Percentiles rank a stretch among this genome's conserved stretches.
Evolutionary conservation across 148 eudicot species (phyloP).

Genomic region (Oxyria digyna): DNA sequence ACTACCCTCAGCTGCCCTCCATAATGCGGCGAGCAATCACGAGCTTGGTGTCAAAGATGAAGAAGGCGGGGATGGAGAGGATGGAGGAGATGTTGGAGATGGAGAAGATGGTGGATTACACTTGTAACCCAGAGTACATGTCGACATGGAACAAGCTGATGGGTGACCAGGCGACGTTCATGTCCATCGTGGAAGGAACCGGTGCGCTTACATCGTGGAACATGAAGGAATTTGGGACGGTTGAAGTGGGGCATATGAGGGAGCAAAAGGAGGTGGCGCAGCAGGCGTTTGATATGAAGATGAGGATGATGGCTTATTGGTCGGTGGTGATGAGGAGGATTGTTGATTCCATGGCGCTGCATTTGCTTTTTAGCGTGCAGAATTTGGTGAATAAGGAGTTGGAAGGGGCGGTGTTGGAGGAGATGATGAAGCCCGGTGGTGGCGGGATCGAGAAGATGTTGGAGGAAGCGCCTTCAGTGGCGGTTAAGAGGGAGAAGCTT

Average conservation of each 20-base stretch:
- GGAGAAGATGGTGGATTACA: constrained; percentile 35
- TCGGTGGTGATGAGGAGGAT: background rate
- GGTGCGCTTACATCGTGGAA: background rate
- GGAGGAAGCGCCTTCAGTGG: background rate
- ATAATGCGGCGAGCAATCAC: constrained; percentile 19
- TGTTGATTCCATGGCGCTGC: background rate
- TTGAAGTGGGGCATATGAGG: constrained; percentile 28
- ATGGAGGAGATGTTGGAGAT: constrained; percentile 33
- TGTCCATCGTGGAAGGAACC: constrained; percentile 8
- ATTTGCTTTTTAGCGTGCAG: background rate
- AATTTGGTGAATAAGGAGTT: background rate
- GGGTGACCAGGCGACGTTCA: constrained; percentile 13
- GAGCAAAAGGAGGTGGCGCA: background rate
- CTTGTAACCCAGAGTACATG: constrained; percentile 32
- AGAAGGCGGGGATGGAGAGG: constrained; percentile 14
- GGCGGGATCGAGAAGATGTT: background rate
- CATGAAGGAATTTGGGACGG: constrained; percentile 14
- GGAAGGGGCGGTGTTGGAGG: background rate
- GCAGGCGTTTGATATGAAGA: constrained; percentile 2
- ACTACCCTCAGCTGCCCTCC: constrained; percentile 27
- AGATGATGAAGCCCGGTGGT: background rate
- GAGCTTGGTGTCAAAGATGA: constrained; percentile 20
- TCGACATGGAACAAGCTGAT: constrained; percentile 20
- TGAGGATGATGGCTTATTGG: background rate
- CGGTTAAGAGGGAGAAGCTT: background rate